Evolutionary conservation across 2,329 filamentous ascomycete genomes (phyloP), one percentile per base, ranked within the genome.

Genomic region (Botryotinia narcissicola): DNA sequence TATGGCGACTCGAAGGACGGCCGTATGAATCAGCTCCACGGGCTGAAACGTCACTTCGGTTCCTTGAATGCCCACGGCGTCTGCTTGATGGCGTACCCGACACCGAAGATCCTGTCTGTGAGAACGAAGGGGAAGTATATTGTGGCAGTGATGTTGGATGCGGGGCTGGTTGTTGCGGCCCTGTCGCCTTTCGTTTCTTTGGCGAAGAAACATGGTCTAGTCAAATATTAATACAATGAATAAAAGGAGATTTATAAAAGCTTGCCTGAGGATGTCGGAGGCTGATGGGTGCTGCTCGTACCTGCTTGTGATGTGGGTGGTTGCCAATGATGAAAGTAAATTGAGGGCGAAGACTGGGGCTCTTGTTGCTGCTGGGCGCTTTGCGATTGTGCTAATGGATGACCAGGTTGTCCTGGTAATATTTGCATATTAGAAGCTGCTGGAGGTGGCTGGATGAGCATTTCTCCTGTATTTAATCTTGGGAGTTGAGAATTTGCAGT

Each of bases 241-340:
- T 82, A 86, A 83, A 78, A 81, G 81, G 78, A 82, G 70, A 82
- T 77, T 82, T 84, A 75, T 84, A 82, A 82, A 84, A 84, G 77
- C 79, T 89, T 91, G 89, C 91, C 90, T 84, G 92, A 91, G 80
- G 93, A 91, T 75, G 92, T 92, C 79, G 88, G 88, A 75, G 92
- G 91, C 81, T 92, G 90, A 79, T 90, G 89, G 73, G 87, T 86
- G 81, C 86, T 84, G 76, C 86, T 77, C 59, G 76, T 84, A 74
- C 87, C 86, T 76, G 86, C 85, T 82, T 92, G 87, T 75, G 89
- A 88, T 35, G 86, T 88, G 22, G 94, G 94, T 63, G 94, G 94
- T 74, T 95, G 92, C 94, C 94, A 97, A 81, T 97, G 93, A 80
- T 97, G 93, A 81, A 97, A 97, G 82, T 93, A 96, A 66, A 97